Evolutionary conservation across 176 grass and related monocot genomes (phyloP).

Genomic region (Ananas comosus): DNA sequence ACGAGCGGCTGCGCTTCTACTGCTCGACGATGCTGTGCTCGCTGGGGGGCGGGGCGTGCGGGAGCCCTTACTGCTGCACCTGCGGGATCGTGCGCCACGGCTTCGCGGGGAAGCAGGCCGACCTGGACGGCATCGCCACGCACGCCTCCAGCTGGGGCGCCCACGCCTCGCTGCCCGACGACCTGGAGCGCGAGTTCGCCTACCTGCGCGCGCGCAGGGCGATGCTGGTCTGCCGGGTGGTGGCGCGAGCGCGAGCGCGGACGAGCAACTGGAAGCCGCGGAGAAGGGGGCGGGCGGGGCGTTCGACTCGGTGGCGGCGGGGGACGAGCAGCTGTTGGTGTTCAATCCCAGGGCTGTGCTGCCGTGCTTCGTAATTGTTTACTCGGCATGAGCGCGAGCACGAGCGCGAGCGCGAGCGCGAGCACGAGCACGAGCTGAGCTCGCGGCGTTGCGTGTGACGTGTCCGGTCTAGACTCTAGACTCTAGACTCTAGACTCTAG

Average conservation of each 20-base stretch:
- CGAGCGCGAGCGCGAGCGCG: too few species aligned
- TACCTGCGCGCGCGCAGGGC: constrained; percentile 63
- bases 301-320: constrained; percentile 55
- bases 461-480: neutral
- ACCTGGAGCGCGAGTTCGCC: constrained; percentile 71
- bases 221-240: constrained; percentile 83
- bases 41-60: constrained; percentile 42
- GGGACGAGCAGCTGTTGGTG: constrained; percentile 59
- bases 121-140: constrained; percentile 63
- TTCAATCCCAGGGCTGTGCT: constrained; percentile 65
- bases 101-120: constrained; percentile 72
- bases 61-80: constrained; percentile 62
- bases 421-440: neutral
- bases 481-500: neutral
- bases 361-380: constrained; percentile 91
- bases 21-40: constrained; percentile 73
- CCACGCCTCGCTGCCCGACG: constrained; percentile 48
- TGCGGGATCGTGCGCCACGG: constrained; percentile 66
- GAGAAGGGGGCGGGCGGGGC: constrained; percentile 1
- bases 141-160: constrained; percentile 52
- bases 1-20: constrained; percentile 85
- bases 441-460: neutral
- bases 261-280: neutral
- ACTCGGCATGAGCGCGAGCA: constrained; percentile 9
- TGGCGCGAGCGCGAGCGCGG: constrained; percentile 19